Conservation (phyloP, 306 rosid genomes). For the Medicago lupulina region DNA sequence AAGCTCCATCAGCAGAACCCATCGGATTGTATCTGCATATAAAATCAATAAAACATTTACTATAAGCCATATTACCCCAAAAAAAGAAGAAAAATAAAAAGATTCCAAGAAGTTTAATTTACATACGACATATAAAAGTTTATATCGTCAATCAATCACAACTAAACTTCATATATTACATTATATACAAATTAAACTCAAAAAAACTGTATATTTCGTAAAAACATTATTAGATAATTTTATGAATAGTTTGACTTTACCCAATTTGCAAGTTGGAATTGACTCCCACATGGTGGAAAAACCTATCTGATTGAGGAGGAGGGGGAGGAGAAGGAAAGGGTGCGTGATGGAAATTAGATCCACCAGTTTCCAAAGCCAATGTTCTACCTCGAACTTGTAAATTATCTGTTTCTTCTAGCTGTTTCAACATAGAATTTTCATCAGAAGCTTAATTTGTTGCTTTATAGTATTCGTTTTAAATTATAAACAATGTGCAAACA, state of each 20-base stretch:
- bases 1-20: conserved; percentile 53
- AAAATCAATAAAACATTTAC: conserved; percentile 16
- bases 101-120: too few relatives aligned
- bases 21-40: conserved; percentile 57
- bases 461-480: neutral
- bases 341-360: conserved; percentile 33
- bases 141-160: too few relatives aligned
- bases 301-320: conserved; percentile 52
- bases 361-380: conserved; percentile 37
- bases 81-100: too few relatives aligned
- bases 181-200: too few relatives aligned
- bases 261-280: conserved; percentile 69
- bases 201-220: neutral
- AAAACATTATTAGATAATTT: neutral
- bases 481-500: too few relatives aligned
- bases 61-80: too few relatives aligned
- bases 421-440: conserved; percentile 28
- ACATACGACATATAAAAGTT: too few relatives aligned
- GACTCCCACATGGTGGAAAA: conserved; percentile 58
- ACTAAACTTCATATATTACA: too few relatives aligned
- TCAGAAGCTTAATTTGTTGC: neutral
- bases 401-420: conserved; percentile 66
- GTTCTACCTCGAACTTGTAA: conserved; percentile 42
- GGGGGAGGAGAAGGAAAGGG: conserved; percentile 44
- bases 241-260: conserved; percentile 40